Conservation (phyloP, 2,329 filamentous ascomycete species). For the Ilyonectria sp. region DNA sequence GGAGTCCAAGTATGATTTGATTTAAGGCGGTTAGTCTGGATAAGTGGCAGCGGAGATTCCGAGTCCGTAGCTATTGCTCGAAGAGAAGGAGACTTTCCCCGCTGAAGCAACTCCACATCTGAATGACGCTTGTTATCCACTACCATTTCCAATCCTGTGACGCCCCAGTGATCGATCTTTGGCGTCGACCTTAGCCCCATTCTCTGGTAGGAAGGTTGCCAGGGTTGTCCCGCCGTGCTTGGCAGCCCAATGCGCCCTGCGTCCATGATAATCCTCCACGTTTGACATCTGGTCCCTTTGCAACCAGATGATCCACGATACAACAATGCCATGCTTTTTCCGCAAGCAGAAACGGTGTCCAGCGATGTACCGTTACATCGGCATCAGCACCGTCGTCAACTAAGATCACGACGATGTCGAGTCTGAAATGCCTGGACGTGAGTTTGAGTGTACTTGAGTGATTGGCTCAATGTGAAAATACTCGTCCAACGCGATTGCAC, state of each 20-base stretch:
- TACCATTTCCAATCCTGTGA: conserved; percentile 15
- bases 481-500: no score
- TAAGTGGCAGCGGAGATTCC: no score
- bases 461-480: no score
- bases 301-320: conserved; percentile 23
- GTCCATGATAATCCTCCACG: conserved; percentile 31
- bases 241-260: conserved; percentile 31
- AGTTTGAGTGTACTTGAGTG: no score
- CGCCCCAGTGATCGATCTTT: conserved; percentile 20
- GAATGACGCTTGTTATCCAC: background rate
- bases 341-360: conserved; percentile 31
- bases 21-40: no score
- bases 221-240: background rate
- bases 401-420: conserved; percentile 12
- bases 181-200: conserved; percentile 18
- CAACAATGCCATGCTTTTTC: conserved; percentile 12
- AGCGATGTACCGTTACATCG: conserved; percentile 21
- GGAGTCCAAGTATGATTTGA: background rate
- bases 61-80: no score
- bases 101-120: background rate
- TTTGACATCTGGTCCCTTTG: conserved; percentile 24
- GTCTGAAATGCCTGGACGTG: no score
- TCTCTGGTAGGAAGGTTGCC: conserved; percentile 1
- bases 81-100: no score
- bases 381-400: conserved; percentile 24